A percentile compares a stretch with the other conserved stretches of the same genome.
These are phyloP conservation scores for Draba incana DNA, from an alignment of 345 rosid species.

Conservation along the genomic window DNA sequence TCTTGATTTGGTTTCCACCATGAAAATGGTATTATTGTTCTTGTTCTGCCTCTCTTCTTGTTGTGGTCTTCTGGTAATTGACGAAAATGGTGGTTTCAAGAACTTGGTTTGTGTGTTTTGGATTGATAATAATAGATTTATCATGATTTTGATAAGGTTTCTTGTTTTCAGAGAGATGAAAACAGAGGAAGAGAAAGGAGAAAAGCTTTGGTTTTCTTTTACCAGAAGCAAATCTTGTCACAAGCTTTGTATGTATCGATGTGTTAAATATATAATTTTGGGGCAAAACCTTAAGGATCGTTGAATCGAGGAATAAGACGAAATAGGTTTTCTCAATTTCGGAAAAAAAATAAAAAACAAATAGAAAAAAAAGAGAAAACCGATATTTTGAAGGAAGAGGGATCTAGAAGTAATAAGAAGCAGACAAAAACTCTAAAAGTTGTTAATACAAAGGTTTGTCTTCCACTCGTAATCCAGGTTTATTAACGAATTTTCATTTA, in stretches of 20 bases:
- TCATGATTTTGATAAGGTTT: conserved; percentile 8
- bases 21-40: conserved; percentile 29
- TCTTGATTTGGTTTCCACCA: conserved; percentile 36
- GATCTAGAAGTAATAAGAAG: conserved; percentile 22
- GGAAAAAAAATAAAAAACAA: conserved; percentile 1
- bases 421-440: conserved; percentile 28
- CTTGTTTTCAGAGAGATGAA: conserved; percentile 15
- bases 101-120: conserved; percentile 34
- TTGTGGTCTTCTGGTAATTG: conserved; percentile 29
- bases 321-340: conserved; percentile 5
- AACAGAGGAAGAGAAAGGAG: conserved; percentile 1
- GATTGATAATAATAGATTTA: conserved; percentile 33
- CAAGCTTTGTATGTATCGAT: conserved; percentile 31
- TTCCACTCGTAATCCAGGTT: conserved; percentile 31
- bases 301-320: conserved; percentile 32
- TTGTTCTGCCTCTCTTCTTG: conserved; percentile 6
- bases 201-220: background rate
- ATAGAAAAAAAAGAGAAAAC: background rate
- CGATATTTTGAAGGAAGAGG: conserved; percentile 32
- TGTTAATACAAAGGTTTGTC: background rate
- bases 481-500: conserved; percentile 1
- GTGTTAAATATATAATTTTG: conserved; percentile 21
- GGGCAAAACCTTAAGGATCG: conserved; percentile 34
- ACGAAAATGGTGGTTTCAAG: conserved; percentile 14
- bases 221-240: conserved; percentile 15